Base-by-base conservation (phyloP, 202 grass and related monocot species). In the Miscanthus sacchariflorus region DNA sequence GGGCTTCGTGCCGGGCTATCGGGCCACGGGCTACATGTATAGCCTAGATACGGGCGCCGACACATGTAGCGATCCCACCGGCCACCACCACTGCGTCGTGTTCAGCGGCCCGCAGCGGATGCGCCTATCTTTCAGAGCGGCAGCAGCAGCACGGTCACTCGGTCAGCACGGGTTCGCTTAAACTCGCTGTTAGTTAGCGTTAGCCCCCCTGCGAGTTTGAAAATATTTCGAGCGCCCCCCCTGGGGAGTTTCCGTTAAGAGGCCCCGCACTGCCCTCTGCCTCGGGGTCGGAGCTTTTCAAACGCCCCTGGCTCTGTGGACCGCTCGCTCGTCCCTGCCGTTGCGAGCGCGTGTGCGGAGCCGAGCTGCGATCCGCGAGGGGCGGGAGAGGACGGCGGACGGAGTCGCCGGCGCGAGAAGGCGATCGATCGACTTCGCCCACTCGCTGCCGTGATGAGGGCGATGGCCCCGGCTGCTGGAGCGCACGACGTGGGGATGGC, bases 401-500 rank as follows among this genome's bases (percentile, higher is more conserved):
- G 8, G 56, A 61, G 67, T 3, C 28, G 30, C 24, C 25, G 79
- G 80, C 9, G 30, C 76, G 30, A 23, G 2, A 7, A 61, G 49
- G 66, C 12, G 46, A n/a, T 38, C 12, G 46, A n/a, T 52, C 45
- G 44, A 13, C 44, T 68, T 14, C 15, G 11, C 17, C 44, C 43
- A 13, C 43, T 14, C 27, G 19, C 19, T 23, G 17, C 3, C 50
- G 59, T 14, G 64, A 50, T 19, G 54, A 84, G 39, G 65, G 19
- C 65, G 27, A 52, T 25, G 83, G 77, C 83, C 5, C 43, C 72
- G 12, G 72, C 74, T 19, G 74, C 15, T 8, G 74, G 74, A 19
- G 74, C 74, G 28, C 88, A 93, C 87, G 82, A 85, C 70, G 83
- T 81, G 27, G 95, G 91, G 74, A 92, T 97, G 88, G 90, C 92